Base-by-base conservation (phyloP, 1,139 yeast species). In the Yamadazyma epiphylla region DNA sequence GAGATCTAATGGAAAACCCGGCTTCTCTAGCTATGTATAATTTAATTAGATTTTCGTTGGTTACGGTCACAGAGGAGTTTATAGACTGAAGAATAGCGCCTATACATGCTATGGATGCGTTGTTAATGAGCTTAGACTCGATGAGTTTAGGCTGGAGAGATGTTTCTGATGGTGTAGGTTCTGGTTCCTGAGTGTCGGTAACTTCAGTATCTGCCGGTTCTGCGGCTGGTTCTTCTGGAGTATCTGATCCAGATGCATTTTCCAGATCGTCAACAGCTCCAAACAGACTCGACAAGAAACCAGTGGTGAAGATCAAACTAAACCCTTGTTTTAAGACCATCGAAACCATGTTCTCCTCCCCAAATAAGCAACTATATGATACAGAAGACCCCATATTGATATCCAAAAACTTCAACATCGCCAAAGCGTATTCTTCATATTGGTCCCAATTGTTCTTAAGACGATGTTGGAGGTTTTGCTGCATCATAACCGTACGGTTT, bases 1-100 rank as follows among this genome's bases (percentile, higher is more conserved):
- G 70, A 0, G 96, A 82, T 25, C 95, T 62, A 69, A 89, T 83
- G 0, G 96, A 85, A 49, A 84, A 89, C 1, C 97, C 97, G 14
- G 79, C 69, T 29, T 74, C 76, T 5, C 88, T 64, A 0, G 95
- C 96, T 10, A 74, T 65, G 46, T 81, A 89, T 6, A 89, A 66
- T 43, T 74, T 77, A 30, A 80, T 69, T 38, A 83, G 56, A 35
- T 78, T 70, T 39, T 59, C 41, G 39, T 57, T 44, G 41, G 62
- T 31, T 33, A 58, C 34, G 38, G 56, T 36, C 37, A 58, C 32
- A 10, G 41, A 38, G 1, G 52, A 38, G 3, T 46, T 45, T 4
- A 44, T 19, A 12, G 39, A 40, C 10, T 40, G 50, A 5, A 65
- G 36, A 16, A 68, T 46, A 1, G 64, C 48, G 1, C 71, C 56